phyloP scores from a whole-genome alignment of 208 protist species.

The Trypanosoma scelopori region DNA sequence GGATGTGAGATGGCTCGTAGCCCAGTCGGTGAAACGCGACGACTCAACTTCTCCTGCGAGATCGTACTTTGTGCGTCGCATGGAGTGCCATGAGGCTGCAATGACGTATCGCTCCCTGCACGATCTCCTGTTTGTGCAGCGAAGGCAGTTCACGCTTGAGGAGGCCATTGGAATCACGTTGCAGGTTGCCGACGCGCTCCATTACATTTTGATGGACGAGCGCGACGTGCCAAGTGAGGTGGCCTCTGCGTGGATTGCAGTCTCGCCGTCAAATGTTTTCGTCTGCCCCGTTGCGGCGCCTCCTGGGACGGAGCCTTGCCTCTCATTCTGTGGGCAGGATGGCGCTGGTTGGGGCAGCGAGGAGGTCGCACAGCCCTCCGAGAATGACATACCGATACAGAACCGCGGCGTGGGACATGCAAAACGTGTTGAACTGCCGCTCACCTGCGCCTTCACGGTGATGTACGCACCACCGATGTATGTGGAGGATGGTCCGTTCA shows the following conservation, averaged over 20 bases:
- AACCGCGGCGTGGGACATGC: background rate
- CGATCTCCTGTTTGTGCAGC: slow-evolving; percentile 36
- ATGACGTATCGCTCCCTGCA: slow-evolving; percentile 18
- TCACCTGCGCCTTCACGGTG: slow-evolving; percentile 10
- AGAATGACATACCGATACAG: background rate
- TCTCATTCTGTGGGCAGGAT: no score
- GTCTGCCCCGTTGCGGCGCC: slow-evolving; percentile 21
- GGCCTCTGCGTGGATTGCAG: slow-evolving; percentile 38
- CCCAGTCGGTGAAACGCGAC: background rate
- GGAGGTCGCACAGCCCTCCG: background rate
- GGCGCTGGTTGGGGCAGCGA: no score
- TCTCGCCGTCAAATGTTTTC: slow-evolving; percentile 64
- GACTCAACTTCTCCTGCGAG: background rate
- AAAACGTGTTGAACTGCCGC: slow-evolving; percentile 16
- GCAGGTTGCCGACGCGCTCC: slow-evolving; percentile 62
- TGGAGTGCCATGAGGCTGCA: background rate
- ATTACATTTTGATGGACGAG: slow-evolving; percentile 70
- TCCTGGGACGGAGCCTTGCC: no score
- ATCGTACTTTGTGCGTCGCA: slow-evolving; percentile 4
- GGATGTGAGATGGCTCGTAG: slow-evolving; percentile 19
- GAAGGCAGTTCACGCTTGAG: slow-evolving; percentile 35
- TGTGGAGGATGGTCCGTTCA: slow-evolving; percentile 34
- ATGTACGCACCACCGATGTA: slow-evolving; percentile 42
- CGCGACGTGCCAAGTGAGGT: slow-evolving; percentile 43
- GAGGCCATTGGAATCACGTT: slow-evolving; percentile 49